Evolutionary conservation across 495 filamentous ascomycete genomes (phyloP).

Genomic region (Penicillium riverlandense): DNA sequence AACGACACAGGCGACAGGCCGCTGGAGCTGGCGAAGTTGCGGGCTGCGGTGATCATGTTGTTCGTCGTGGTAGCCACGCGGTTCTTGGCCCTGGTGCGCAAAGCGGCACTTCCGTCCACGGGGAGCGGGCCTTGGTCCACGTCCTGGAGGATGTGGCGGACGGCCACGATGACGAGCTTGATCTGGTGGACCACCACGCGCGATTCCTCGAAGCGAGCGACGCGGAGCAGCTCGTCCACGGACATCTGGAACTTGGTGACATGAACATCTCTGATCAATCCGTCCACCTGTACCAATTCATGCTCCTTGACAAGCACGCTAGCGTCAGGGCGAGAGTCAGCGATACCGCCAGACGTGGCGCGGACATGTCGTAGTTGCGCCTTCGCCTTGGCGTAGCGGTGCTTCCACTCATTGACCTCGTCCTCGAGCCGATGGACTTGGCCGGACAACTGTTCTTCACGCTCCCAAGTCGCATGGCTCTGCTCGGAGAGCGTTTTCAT

Average conservation of each 20-base stretch:
- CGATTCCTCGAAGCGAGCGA: slow-evolving; percentile 65
- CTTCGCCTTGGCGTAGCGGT: slow-evolving; percentile 79
- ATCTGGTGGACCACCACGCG: slow-evolving; percentile 67
- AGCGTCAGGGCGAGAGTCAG: slow-evolving; percentile 55
- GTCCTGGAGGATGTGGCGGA: slow-evolving; percentile 74
- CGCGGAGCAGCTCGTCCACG: slow-evolving; percentile 84
- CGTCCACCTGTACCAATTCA: slow-evolving; percentile 62
- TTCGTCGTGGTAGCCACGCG: slow-evolving; percentile 87
- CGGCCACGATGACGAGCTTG: slow-evolving; percentile 71
- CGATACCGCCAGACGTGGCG: slow-evolving; percentile 67
- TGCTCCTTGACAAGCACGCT: slow-evolving; percentile 57
- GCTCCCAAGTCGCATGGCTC: slow-evolving; percentile 69
- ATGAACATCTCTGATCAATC: slow-evolving; percentile 81
- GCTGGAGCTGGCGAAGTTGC: slow-evolving; percentile 72
- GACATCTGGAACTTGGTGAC: slow-evolving; percentile 93
- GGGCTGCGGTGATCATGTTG: slow-evolving; percentile 88
- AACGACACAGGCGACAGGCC: slow-evolving; percentile 93
- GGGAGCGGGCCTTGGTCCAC: slow-evolving; percentile 50
- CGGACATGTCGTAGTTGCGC: slow-evolving; percentile 77
- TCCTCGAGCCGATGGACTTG: slow-evolving; percentile 69
- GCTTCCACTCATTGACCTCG: slow-evolving; percentile 82
- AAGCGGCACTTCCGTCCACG: slow-evolving; percentile 30
- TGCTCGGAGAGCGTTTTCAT: slow-evolving; percentile 82
- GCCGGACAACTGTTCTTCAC: slow-evolving; percentile 66
- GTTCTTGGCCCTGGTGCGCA: slow-evolving; percentile 60